phyloP scores from a whole-genome alignment of 352 stramenopile genomes.

The Thalassiosira ordinaria region DNA sequence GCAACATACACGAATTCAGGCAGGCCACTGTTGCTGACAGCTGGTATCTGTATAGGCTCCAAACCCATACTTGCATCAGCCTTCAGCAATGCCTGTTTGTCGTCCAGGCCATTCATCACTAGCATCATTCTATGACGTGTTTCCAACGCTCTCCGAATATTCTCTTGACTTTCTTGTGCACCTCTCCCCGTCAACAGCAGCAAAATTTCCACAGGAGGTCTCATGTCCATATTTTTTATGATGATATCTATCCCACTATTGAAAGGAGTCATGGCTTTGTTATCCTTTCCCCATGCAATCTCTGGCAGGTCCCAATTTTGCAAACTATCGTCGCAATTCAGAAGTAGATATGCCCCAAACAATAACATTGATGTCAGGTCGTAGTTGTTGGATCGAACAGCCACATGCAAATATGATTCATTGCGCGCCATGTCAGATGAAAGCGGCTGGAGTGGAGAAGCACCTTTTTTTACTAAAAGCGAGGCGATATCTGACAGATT shows the following conservation, averaged over 20 bases:
- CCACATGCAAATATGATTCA: constrained; percentile 5
- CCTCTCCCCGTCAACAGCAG: constrained; percentile 3
- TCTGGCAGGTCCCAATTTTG: constrained; percentile 1
- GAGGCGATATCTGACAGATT: constrained; percentile 16
- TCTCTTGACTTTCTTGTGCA: background rate
- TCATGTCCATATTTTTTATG: constrained; percentile 13
- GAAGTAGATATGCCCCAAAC: background rate
- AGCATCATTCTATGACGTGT: constrained; percentile 12
- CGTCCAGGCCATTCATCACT: background rate
- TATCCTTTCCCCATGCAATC: constrained; percentile 5
- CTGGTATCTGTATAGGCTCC: constrained; percentile 2
- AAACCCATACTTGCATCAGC: constrained; percentile 10
- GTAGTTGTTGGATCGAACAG: constrained; percentile 12
- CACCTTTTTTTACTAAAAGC: constrained; percentile 3
- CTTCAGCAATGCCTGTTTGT: background rate
- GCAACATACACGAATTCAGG: constrained; percentile 3
- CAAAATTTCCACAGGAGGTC: constrained; percentile 14
- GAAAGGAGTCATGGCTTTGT: background rate
- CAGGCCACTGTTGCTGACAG: background rate
- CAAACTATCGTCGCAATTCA: constrained; percentile 10
- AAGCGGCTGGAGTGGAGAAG: background rate
- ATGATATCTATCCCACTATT: constrained; percentile 4
- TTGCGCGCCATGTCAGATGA: background rate
- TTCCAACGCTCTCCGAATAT: background rate
- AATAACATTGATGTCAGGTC: constrained; percentile 20